Conservation (phyloP, 352 stramenopile genomes). For the Pythium aristosporum region DNA sequence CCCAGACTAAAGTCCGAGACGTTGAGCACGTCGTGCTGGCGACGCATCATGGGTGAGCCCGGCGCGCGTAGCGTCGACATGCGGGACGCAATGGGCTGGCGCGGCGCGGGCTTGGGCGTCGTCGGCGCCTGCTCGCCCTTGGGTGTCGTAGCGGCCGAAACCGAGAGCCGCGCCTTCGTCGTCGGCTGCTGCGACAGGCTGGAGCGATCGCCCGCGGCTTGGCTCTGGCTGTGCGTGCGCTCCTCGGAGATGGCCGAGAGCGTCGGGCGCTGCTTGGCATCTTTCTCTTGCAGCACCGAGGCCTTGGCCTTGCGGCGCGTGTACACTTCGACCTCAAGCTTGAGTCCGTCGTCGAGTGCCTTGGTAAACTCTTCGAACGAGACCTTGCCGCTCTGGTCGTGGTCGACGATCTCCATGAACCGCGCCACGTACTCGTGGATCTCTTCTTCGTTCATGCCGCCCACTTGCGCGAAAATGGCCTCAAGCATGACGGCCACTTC, state of each 20-base stretch:
- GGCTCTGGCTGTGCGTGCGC: neutral
- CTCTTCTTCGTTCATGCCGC: slow-evolving; percentile 67
- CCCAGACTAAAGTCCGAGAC: slow-evolving; percentile 75
- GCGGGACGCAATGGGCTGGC: neutral
- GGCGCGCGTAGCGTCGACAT: slow-evolving; percentile 18
- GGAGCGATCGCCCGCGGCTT: neutral
- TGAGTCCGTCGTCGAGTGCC: slow-evolving; percentile 68
- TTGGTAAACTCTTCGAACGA: slow-evolving; percentile 84
- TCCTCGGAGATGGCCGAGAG: slow-evolving; percentile 20
- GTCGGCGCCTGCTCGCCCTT: slow-evolving; percentile 1
- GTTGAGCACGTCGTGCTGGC: slow-evolving; percentile 80
- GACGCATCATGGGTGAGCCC: slow-evolving; percentile 56
- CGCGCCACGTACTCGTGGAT: slow-evolving; percentile 70
- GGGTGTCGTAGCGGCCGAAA: neutral
- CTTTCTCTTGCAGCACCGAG: slow-evolving; percentile 6
- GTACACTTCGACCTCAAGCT: slow-evolving; percentile 79
- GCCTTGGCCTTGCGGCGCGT: slow-evolving; percentile 36
- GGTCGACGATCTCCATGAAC: slow-evolving; percentile 76
- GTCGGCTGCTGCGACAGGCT: slow-evolving; percentile 2
- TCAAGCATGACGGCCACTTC: slow-evolving; percentile 77
- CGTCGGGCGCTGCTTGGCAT: neutral
- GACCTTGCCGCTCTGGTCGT: slow-evolving; percentile 63
- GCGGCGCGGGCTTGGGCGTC: slow-evolving; percentile 6
- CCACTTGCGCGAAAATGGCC: slow-evolving; percentile 74
- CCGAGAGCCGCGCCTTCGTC: neutral